Evolutionary conservation across 164 flowering plant species (phyloP), one percentile per base, ranked within the genome.

Genomic region (Aristolochia californica): DNA sequence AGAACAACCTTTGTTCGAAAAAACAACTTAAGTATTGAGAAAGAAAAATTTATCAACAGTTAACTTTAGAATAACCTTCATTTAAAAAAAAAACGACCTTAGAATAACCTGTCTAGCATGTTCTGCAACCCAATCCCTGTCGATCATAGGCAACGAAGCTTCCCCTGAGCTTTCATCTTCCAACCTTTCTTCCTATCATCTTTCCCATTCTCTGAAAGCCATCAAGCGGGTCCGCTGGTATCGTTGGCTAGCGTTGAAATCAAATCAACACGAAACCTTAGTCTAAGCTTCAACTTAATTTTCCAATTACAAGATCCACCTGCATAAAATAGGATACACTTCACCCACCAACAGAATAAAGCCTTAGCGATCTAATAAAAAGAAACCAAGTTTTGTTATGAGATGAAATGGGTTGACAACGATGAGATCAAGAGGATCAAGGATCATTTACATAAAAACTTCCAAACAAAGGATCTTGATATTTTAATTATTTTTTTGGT

Each of bases 221-320:
- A 80, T 65, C 78, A 84, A 26, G 95, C 85, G 1, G 87, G 78
- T 50, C 78, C 78, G 17, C 88, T 96, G 18, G 66, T 76, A 62
- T 91, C 98, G 59, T 88, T 88, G 4, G 48, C 67, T 1, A 96
- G 98, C 5, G 98, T 88, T 0, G 87, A 83, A 24, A 91, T 53
- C 72, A 91, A 69, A 71, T 83, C 84, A 65, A 88, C 17, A 88
- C 78, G 58, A 84, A 84, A 2, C 88, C 90, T 54, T 85, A 59
- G 54, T 91, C 96, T 18, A 86, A 55, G 27, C 55, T 59, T 25
- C 74, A 28, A 73, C 77, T 84, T 20, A 91, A 71, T 68, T 78
- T 88, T 22, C 95, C 95, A 11, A 86, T 80, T 50, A 84, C 83
- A n/a, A 88, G 75, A 43, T 95, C 96, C 45, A 86, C 86, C 97